Base-by-base conservation (phyloP, 495 filamentous ascomycete species). In the Penicillium waksmanii region DNA sequence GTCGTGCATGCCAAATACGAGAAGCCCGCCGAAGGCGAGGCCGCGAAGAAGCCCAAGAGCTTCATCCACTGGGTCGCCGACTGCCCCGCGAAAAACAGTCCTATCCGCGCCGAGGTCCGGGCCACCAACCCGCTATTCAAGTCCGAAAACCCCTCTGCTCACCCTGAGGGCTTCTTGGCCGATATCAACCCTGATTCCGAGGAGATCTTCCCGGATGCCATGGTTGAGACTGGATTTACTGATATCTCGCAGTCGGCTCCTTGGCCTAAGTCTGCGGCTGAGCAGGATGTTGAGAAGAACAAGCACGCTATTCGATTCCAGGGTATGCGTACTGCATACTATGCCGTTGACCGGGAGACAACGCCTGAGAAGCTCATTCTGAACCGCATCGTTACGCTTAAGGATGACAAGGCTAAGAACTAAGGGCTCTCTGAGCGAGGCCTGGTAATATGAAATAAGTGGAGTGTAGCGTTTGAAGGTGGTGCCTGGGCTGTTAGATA, bases 351-450 rank as follows among this genome's bases (percentile, higher is more conserved):
- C 70, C 83, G 82, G 8, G 93, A 96, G 66, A 86, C 83, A n/a
- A 89, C 82, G 3, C 84, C 85, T 33, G 88, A 88, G 34, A 89
- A 86, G 67, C 75, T 97, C 49, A 85, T 98, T 55, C 74, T 98
- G 27, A 98, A 97, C 76, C 84, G 91, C 42, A 97, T 98, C 66
- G 93, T 97, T 36, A 89, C 87, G 42, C 78, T 98, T 63, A 97
- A 97, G 80, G 93, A 98, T 65, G 57, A 60, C 8, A 56, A 70
- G 60, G 69, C 64, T 47, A 69, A 72, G 60, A 69, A 61, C 51
- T 69, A 57, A 48, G 19, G 10, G 46, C 9, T 10, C 31, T 27
- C 10, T 48, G 10, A 12, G 21, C 11, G 10, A 27, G 12, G 19
- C 11, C 8, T 2, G n/a, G 21, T 48, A 19, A n/a, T 40, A 40